Percentiles rank a stretch among this genome's conserved stretches.
Evolutionary conservation across 2,329 filamentous ascomycete species (phyloP).

Genomic region (Penicillium sp.): DNA sequence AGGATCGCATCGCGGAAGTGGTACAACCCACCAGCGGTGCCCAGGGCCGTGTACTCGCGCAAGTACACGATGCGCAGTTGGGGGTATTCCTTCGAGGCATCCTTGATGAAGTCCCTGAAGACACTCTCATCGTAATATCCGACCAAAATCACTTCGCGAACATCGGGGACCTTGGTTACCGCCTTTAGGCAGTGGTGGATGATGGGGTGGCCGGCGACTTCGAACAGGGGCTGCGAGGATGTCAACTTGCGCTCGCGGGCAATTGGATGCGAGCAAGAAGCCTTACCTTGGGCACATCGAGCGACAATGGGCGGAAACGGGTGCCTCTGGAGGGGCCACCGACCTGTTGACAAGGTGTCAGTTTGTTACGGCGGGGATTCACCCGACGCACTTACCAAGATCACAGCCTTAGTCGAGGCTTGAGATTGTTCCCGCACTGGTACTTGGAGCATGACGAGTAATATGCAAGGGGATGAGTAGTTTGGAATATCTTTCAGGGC

Average conservation of each 20-base stretch:
- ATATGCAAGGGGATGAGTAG: constrained; percentile 6
- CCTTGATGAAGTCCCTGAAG: constrained; percentile 98
- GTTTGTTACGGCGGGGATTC: constrained; percentile 15
- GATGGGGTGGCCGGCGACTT: constrained; percentile 96
- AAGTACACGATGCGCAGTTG: constrained; percentile 91
- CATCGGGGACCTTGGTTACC: constrained; percentile 83
- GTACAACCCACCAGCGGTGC: constrained; percentile 94
- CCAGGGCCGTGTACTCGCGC: constrained; percentile 93
- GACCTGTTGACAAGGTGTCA: constrained; percentile 62
- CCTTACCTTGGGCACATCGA: constrained; percentile 89
- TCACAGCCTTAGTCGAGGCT: constrained; percentile 86
- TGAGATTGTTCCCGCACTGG: constrained; percentile 46
- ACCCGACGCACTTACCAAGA: constrained; percentile 67
- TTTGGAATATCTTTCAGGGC: constrained; percentile 1
- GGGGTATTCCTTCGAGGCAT: constrained; percentile 80
- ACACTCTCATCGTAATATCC: constrained; percentile 98
- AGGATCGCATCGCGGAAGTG: constrained; percentile 99
- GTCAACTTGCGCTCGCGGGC: not conserved
- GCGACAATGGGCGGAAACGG: constrained; percentile 88
- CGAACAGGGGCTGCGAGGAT: constrained; percentile 78
- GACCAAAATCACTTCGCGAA: constrained; percentile 96
- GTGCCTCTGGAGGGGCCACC: constrained; percentile 95
- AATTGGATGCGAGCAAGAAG: constrained; percentile 7
- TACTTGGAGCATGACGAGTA: constrained; percentile 47
- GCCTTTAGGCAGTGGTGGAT: constrained; percentile 97